Base-by-base conservation (phyloP, 768 basidiomycete species). In the Leccinellum albellum region DNA sequence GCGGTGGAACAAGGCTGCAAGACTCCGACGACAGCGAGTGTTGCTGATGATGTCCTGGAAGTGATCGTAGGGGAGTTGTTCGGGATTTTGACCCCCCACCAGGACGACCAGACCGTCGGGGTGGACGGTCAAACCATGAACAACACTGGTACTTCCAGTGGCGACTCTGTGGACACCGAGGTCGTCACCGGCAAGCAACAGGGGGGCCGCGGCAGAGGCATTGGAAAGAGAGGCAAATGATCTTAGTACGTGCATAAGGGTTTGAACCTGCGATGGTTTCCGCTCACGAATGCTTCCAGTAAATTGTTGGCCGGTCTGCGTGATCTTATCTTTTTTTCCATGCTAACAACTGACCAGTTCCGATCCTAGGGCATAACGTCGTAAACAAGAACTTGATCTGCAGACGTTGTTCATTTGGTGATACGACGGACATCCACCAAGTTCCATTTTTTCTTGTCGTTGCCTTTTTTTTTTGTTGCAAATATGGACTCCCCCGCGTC, bases 31-130 rank as follows among this genome's bases (percentile, higher is more conserved):
- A 62, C 61, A 1, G 68, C 71, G 0, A 61, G 65, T 3, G 61
- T 70, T 0, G 66, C 66, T 0, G 68, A 71, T 13, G 70, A 66
- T 0, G 55, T 66, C 5, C 53, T 76, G 23, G 57, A 57, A 4
- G 45, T 40, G 0, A 67, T 79, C 24, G 64, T 78, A 7, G 63
- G 58, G 7, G 65, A 72, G 7, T 61, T 74, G 44, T 78, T 78
- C 59, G 66, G 64, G 0, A 6, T 23, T 14, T 59, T 74, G 56
- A 29, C 61, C 51, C 40, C 17, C 5, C 57, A 26, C 2, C 46
- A 51, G 8, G 49, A 57, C 52, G 56, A 53, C 5, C 51, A 29
- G n/a, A 28, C n/a, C 37, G 58, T 53, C 46, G 9, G 44, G 14
- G 3, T 20, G 20, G 56, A 31, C 20, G 57, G 58, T 26, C 64